These are phyloP conservation scores for Elymus sibiricus DNA, from an alignment of 176 grass and related monocot genomes.

Conservation along the genomic window DNA sequence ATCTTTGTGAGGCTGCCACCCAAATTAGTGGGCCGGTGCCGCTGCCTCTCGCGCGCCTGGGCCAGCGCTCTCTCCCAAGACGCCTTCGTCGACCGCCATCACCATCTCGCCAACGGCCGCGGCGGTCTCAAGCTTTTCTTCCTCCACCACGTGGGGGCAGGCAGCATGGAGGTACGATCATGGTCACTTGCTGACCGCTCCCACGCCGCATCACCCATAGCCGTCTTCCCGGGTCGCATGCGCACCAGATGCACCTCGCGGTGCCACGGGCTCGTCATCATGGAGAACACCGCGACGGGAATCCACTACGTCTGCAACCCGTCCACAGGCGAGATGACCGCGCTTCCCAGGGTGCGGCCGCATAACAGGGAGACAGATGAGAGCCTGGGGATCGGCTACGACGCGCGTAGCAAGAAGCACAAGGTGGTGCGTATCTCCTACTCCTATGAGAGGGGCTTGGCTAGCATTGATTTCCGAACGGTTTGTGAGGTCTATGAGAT, in stretches of 20 bases:
- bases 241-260: neutral
- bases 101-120: neutral
- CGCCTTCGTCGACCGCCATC: neutral
- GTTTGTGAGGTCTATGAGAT: neutral
- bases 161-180: neutral
- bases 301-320: neutral
- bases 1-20: neutral
- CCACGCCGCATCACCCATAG: neutral
- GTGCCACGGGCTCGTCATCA: neutral
- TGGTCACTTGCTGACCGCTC: neutral
- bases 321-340: neutral
- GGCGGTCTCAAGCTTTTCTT: neutral
- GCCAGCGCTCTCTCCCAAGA: neutral
- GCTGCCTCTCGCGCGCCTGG: neutral
- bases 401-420: neutral
- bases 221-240: neutral
- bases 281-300: neutral
- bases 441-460: neutral
- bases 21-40: neutral
- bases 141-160: neutral
- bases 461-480: too few species aligned
- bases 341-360: neutral
- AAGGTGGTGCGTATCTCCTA: neutral
- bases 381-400: neutral
- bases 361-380: too few species aligned